phyloP scores from a whole-genome alignment of 805 yeast species.

The Zygosaccharomyces gambellarensis region DNA sequence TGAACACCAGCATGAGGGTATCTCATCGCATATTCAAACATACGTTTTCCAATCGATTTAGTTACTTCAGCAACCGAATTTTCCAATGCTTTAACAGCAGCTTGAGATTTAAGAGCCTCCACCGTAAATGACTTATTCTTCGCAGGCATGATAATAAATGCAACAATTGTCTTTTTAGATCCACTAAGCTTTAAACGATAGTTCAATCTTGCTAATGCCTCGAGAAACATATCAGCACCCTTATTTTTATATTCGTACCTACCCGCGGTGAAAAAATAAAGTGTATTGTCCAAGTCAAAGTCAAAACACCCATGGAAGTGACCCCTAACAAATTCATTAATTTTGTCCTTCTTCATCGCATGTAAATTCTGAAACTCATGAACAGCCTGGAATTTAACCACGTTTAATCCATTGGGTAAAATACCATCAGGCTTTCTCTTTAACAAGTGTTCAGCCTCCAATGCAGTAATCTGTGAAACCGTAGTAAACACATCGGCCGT shows the following conservation, averaged over 20 bases:
- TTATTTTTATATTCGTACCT: conserved; percentile 94
- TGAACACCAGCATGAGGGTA: conserved; percentile 46
- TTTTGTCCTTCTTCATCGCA: conserved; percentile 84
- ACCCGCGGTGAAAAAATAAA: conserved; percentile 95
- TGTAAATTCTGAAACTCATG: conserved; percentile 97
- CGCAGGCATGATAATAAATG: conserved; percentile 98
- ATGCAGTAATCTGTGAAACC: conserved; percentile 96
- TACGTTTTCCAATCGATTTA: conserved; percentile 74
- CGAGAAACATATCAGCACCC: conserved; percentile 94
- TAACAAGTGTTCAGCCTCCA: conserved; percentile 84
- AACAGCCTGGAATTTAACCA: conserved; percentile 92
- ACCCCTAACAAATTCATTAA: conserved; percentile 91
- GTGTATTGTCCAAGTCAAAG: conserved; percentile 87
- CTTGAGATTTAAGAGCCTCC: conserved; percentile 93
- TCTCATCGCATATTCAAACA: conserved; percentile 86
- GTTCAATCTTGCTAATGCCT: conserved; percentile 85
- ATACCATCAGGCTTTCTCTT: conserved; percentile 98
- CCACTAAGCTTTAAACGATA: conserved; percentile 76
- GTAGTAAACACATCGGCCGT: conserved; percentile 96
- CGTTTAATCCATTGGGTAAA: conserved; percentile 92
- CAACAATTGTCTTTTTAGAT: conserved; percentile 89
- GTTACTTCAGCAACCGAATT: conserved; percentile 86
- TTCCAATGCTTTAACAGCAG: conserved; percentile 88
- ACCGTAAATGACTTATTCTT: conserved; percentile 90
- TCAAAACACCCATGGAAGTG: conserved; percentile 96